phyloP scores from a whole-genome alignment of 495 filamentous ascomycete species.

The Penicillium crystallinum region DNA sequence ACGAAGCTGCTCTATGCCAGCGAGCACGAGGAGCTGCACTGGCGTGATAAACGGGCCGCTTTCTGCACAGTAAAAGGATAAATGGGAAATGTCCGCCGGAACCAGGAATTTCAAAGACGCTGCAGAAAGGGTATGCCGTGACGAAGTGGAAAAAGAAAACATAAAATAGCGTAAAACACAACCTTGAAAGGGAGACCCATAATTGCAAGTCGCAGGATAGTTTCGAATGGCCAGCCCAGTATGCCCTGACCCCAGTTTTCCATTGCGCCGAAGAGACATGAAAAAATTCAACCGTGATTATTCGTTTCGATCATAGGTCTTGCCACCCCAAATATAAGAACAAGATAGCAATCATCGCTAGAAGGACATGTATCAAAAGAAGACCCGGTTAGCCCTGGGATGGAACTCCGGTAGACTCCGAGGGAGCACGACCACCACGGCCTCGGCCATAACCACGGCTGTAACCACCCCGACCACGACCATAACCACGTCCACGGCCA shows the following conservation, averaged over 20 bases:
- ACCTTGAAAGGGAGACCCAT: conserved; percentile 11
- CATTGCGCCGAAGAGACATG: conserved; percentile 30
- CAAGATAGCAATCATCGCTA: conserved; percentile 15
- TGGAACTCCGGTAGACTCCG: conserved; percentile 41
- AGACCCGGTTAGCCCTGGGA: conserved; percentile 27
- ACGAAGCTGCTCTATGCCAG: conserved; percentile 1
- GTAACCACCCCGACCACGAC: conserved; percentile 59
- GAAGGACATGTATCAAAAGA: conserved; percentile 6
- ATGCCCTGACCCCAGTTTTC: conserved; percentile 23
- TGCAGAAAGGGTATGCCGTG: conserved; percentile 24
- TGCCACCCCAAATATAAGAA: conserved; percentile 16
- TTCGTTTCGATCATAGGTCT: conserved; percentile 24
- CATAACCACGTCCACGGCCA: conserved; percentile 49
- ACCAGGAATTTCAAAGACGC: conserved; percentile 20
- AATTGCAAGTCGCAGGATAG: conserved; percentile 14
- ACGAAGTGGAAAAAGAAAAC: conserved; percentile 7
- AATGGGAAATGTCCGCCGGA: conserved; percentile 13
- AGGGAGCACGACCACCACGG: conserved; percentile 33
- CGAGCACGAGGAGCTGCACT: neutral
- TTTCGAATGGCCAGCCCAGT: conserved; percentile 21
- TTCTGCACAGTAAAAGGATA: conserved; percentile 7
- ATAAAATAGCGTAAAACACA: conserved; percentile 9
- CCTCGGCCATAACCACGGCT: conserved; percentile 26
- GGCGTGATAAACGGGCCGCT: conserved; percentile 2
- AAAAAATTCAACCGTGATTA: conserved; percentile 25